Evolutionary conservation across 768 basidiomycete species (phyloP), one percentile per base, ranked within the genome.

Genomic region (Lactarius tabidus): DNA sequence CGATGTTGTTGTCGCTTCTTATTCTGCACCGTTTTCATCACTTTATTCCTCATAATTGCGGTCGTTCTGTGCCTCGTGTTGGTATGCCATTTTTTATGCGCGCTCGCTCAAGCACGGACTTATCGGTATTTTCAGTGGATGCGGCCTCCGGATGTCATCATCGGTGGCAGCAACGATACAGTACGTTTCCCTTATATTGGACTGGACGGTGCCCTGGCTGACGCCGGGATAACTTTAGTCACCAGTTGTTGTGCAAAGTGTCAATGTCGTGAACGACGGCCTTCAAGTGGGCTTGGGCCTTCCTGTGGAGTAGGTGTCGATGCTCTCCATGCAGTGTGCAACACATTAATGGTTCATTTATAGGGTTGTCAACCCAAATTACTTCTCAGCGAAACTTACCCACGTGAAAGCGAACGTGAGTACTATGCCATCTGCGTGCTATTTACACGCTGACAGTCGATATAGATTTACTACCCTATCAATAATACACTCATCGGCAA

Each of bases 341-440:
- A 4, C 57, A 6, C 39, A 56, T 29, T 53, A 53, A 17, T 68
- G 67, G n/a, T 43, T 36, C 10, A 51, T 28, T n/a, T 63, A 62
- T 69, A 93, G 91, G 33, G 88, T 93, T 61, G 77, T 78, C 72
- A 94, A 94, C 71, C 92, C 91, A 33, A 93, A 93, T 73, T 91
- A 84, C 75, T 91, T 94, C 72, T 75, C 81, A 10, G 87, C 89
- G 12, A 80, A 79, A 23, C 81, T 94, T 74, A 81, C 82, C 60
- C 81, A 82, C 63, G 83, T 94, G 67, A 78, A 82, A 52, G 87
- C 86, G 5, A 75, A 87, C 45, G 88, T 88, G 74, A 59, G 75
- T 10, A 45, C 2, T 51, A 26, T 29, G 43, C n/a, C 7, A 56
- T 60, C 48, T 71, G 45, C 9, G 3, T 23, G 3, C 6, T 29